phyloP scores from a whole-genome alignment of 306 rosid genomes.

The Casuarina equisetifolia region DNA sequence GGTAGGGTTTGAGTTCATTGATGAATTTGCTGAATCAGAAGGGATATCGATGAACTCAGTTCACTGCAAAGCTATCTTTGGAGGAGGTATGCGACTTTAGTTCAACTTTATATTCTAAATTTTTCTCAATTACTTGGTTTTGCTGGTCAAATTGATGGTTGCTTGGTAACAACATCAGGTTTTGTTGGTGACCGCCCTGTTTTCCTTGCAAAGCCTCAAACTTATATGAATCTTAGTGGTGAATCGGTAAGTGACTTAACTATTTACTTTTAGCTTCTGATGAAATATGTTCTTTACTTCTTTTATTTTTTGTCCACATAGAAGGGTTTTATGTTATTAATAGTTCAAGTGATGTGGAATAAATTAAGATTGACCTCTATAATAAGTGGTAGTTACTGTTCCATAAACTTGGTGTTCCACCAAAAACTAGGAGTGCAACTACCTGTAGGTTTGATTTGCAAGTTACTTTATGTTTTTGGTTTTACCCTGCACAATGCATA shows the following conservation, averaged over 20 bases:
- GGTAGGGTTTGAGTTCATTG: slow-evolving; percentile 90
- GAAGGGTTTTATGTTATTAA: too few species aligned
- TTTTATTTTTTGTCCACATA: background rate
- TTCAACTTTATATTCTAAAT: too few species aligned
- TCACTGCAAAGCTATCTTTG: slow-evolving; percentile 83
- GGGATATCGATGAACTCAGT: slow-evolving; percentile 58
- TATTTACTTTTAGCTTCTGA: too few species aligned
- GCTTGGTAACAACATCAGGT: slow-evolving; percentile 38
- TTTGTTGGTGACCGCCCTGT: slow-evolving; percentile 79
- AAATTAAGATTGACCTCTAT: background rate
- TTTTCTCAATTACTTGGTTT: slow-evolving; percentile 15
- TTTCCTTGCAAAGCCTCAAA: slow-evolving; percentile 91
- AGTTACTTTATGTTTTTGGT: background rate
- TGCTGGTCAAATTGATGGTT: slow-evolving; percentile 23
- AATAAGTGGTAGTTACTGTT: slow-evolving; percentile 38
- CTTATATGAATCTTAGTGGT: slow-evolving; percentile 93
- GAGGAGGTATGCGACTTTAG: slow-evolving; percentile 49
- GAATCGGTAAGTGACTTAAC: slow-evolving; percentile 80
- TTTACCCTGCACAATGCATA: background rate
- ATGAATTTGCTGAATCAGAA: slow-evolving; percentile 68
- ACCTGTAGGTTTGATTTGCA: background rate
- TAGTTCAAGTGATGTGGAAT: too few species aligned
- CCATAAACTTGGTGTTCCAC: background rate
- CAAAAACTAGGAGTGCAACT: background rate
- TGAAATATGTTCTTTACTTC: background rate